Percentiles rank a stretch among this genome's conserved stretches.
Conservation (phyloP, 208 protist genomes). For the Crithidia sp. region DNA sequence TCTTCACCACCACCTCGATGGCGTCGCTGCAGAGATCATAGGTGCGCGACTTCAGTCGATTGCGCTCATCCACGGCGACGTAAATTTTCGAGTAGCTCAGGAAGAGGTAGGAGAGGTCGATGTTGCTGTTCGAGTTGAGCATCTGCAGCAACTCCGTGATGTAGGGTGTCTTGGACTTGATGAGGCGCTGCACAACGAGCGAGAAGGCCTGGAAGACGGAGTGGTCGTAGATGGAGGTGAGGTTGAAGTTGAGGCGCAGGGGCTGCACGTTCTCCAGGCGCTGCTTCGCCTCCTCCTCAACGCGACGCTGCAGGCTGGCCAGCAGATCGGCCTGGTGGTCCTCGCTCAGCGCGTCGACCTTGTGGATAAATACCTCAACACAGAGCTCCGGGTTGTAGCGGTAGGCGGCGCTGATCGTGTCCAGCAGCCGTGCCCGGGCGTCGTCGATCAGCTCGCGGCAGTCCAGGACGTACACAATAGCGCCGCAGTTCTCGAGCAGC, state of each 20-base stretch:
- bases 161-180: slow-evolving; percentile 77
- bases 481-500: slow-evolving; percentile 85
- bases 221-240: slow-evolving; percentile 92
- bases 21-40: slow-evolving; percentile 91
- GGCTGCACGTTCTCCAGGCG: slow-evolving; percentile 66
- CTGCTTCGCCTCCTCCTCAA: slow-evolving; percentile 81
- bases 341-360: slow-evolving; percentile 88
- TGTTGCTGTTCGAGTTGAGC: slow-evolving; percentile 89
- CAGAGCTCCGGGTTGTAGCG: slow-evolving; percentile 75
- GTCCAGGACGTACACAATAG: slow-evolving; percentile 91
- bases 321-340: slow-evolving; percentile 87
- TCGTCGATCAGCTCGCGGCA: slow-evolving; percentile 87
- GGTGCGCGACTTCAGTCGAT: slow-evolving; percentile 74
- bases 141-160: slow-evolving; percentile 87
- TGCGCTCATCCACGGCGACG: slow-evolving; percentile 82
- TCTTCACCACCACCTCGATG: slow-evolving; percentile 82
- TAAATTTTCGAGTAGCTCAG: slow-evolving; percentile 90
- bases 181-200: slow-evolving; percentile 84
- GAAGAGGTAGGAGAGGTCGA: slow-evolving; percentile 87
- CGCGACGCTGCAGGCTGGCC: slow-evolving; percentile 74
- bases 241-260: slow-evolving; percentile 86
- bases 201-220: slow-evolving; percentile 93
- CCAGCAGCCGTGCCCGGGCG: slow-evolving; percentile 71
- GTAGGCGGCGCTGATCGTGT: slow-evolving; percentile 83
- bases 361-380: slow-evolving; percentile 92